Percentiles rank a stretch among this genome's conserved stretches.
Conservation (phyloP, 257 asterid species). For the Solanum chiquidenum region DNA sequence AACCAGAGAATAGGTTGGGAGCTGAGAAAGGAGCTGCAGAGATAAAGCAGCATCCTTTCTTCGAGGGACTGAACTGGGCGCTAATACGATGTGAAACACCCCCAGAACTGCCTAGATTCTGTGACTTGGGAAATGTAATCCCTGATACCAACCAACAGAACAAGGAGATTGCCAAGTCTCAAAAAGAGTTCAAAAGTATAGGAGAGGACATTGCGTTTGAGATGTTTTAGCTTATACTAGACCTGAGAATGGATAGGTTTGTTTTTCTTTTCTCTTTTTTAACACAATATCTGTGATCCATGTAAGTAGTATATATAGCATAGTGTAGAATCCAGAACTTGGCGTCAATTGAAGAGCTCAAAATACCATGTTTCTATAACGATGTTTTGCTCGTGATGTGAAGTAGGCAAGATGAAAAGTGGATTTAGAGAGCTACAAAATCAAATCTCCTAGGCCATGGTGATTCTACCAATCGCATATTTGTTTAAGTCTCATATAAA, state of each 20-base stretch:
- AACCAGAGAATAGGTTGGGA: slow-evolving; percentile 64
- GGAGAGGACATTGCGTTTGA: slow-evolving; percentile 29
- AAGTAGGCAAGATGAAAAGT: neutral
- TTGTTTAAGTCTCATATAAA: neutral
- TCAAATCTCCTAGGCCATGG: neutral
- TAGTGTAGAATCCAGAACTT: neutral
- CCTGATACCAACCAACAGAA: slow-evolving; percentile 4
- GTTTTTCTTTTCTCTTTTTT: neutral
- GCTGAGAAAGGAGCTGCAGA: slow-evolving; percentile 66
- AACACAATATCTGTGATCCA: too few species aligned
- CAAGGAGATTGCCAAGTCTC: slow-evolving; percentile 14
- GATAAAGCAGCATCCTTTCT: slow-evolving; percentile 72
- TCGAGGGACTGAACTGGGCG: slow-evolving; percentile 78
- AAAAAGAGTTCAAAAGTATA: slow-evolving; percentile 13
- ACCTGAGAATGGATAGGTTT: neutral
- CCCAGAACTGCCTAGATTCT: slow-evolving; percentile 56
- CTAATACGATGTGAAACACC: slow-evolving; percentile 61
- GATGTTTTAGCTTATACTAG: slow-evolving; percentile 21
- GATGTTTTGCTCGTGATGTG: neutral
- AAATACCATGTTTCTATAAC: neutral
- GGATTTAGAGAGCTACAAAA: neutral
- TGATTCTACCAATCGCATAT: neutral
- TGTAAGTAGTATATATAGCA: neutral
- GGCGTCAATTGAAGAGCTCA: neutral
- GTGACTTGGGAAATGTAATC: slow-evolving; percentile 25